Percentiles rank a stretch among this genome's conserved stretches.
Evolutionary conservation across 2,329 filamentous ascomycete species (phyloP).

Genomic region (Ceratocystis harringtonii): DNA sequence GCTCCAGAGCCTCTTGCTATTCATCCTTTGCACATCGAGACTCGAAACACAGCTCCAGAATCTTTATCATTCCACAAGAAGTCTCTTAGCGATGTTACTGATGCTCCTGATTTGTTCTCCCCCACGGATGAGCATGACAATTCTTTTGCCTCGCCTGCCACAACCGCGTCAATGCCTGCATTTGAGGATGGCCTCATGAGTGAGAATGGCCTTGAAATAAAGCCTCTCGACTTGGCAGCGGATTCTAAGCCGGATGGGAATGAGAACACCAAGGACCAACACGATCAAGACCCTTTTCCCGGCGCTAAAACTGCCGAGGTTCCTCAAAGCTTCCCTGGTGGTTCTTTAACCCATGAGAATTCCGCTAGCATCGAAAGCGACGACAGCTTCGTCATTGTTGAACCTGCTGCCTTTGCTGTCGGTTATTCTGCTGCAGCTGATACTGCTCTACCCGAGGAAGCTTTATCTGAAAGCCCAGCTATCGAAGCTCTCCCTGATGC

Average conservation of each 20-base stretch:
- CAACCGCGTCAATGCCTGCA: conserved; percentile 9
- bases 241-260: not conserved
- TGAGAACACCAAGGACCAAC: not conserved
- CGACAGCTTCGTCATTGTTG: conserved; percentile 6
- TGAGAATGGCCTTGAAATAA: conserved; percentile 7
- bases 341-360: not conserved
- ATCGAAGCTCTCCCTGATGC: not conserved
- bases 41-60: not conserved
- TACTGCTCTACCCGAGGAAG: not conserved
- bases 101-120: conserved; percentile 13
- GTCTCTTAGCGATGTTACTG: conserved; percentile 11
- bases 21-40: conserved; percentile 6
- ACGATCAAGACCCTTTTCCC: not conserved
- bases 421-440: not conserved
- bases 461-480: not conserved
- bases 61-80: conserved; percentile 14
- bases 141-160: conserved; percentile 17
- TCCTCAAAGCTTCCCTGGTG: not conserved
- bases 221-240: conserved; percentile 9
- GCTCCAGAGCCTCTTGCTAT: not conserved
- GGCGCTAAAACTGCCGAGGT: not conserved
- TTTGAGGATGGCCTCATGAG: not conserved
- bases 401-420: not conserved
- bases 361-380: not conserved
- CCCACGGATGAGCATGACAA: conserved; percentile 10